Conservation (phyloP, 371 early-diverging fungal species). For the Actinomortierella ambigua region DNA sequence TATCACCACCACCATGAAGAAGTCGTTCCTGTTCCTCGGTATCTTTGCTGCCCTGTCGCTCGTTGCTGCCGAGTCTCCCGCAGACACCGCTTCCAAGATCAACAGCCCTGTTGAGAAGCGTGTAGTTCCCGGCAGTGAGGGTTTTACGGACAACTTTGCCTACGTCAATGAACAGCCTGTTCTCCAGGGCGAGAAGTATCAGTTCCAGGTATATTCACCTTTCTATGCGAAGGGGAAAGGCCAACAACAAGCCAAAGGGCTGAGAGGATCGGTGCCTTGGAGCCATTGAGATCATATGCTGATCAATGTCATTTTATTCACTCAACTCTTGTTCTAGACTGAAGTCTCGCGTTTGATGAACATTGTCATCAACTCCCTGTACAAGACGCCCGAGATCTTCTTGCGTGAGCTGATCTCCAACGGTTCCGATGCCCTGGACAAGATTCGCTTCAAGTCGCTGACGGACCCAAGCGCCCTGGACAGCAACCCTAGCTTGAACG, state of each 20-base stretch:
- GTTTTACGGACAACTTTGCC: slow-evolving; percentile 31
- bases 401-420: slow-evolving; percentile 97
- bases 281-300: background rate
- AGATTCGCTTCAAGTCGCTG: slow-evolving; percentile 83
- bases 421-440: slow-evolving; percentile 94
- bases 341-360: slow-evolving; percentile 88
- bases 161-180: slow-evolving; percentile 13
- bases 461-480: slow-evolving; percentile 68
- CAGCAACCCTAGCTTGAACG: slow-evolving; percentile 65
- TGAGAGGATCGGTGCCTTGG: too few relatives aligned
- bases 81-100: slow-evolving; percentile 29
- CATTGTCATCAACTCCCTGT: slow-evolving; percentile 89
- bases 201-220: slow-evolving; percentile 37
- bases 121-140: slow-evolving; percentile 12
- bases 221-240: background rate
- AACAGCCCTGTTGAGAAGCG: slow-evolving; percentile 29
- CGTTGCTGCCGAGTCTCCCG: slow-evolving; percentile 42
- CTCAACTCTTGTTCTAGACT: slow-evolving; percentile 54
- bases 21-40: slow-evolving; percentile 34
- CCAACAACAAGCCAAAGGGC: too few relatives aligned
- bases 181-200: slow-evolving; percentile 37
- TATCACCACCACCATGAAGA: slow-evolving; percentile 36
- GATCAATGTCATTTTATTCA: background rate
- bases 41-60: slow-evolving; percentile 45
- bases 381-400: slow-evolving; percentile 90